Conservation (phyloP, 352 stramenopile species). For the Phytophthora podocarpi region DNA sequence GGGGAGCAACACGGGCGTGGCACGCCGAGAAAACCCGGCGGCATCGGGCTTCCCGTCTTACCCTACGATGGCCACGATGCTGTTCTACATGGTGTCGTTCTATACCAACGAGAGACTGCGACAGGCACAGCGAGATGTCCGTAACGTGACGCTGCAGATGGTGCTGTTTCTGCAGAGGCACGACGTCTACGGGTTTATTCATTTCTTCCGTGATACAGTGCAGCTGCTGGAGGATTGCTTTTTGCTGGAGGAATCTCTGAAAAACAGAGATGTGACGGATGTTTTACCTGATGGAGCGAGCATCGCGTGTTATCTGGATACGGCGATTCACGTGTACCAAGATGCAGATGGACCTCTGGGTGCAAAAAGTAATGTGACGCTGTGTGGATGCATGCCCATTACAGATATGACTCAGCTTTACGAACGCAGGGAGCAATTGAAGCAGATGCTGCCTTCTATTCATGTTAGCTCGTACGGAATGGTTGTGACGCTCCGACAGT, state of each 20-base stretch:
- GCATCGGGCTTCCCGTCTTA: conserved; percentile 44
- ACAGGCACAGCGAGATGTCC: conserved; percentile 47
- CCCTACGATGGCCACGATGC: conserved; percentile 59
- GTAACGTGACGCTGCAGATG: conserved; percentile 58
- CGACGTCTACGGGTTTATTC: conserved; percentile 63
- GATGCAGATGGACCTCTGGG: conserved; percentile 57
- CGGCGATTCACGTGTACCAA: conserved; percentile 69
- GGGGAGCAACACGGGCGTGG: conserved; percentile 24
- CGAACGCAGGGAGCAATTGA: conserved; percentile 50
- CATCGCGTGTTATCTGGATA: conserved; percentile 60
- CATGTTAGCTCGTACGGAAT: conserved; percentile 44
- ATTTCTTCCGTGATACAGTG: conserved; percentile 68
- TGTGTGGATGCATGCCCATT: conserved; percentile 59
- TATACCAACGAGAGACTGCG: conserved; percentile 50
- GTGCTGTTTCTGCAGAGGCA: conserved; percentile 55
- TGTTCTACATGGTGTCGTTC: conserved; percentile 81
- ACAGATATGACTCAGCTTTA: conserved; percentile 28
- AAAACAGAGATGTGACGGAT: conserved; percentile 30
- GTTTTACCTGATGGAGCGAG: conserved; percentile 23
- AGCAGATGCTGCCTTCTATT: conserved; percentile 53
- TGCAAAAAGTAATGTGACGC: conserved; percentile 28
- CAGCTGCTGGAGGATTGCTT: conserved; percentile 60
- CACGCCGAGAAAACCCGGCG: neutral
- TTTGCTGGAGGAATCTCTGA: conserved; percentile 55
- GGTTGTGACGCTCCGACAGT: conserved; percentile 43